A percentile compares a stretch with the other conserved stretches of the same genome.
Conservation (phyloP, 1,284 basidiomycete species). For the Abortiporus biennis region DNA sequence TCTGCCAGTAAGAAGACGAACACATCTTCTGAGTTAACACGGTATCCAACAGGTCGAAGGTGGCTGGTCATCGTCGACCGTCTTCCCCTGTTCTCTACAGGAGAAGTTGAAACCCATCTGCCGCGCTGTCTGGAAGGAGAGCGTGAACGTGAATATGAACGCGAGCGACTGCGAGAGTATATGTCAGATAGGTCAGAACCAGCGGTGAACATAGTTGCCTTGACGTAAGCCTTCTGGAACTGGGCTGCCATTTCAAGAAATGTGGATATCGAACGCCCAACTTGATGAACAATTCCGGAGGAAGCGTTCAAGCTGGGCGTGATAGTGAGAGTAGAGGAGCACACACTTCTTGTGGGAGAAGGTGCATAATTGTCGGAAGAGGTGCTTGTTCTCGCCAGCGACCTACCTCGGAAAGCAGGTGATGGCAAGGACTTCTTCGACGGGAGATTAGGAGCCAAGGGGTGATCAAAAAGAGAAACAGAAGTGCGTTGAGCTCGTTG, state of each 20-base stretch:
- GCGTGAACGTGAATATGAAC: conserved; percentile 15
- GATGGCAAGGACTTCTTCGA: too few species aligned
- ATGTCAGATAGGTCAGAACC: conserved; percentile 17
- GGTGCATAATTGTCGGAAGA: too few species aligned
- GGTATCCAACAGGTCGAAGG: conserved; percentile 37
- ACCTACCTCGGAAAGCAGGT: too few species aligned
- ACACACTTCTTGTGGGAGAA: too few species aligned
- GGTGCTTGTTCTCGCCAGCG: too few species aligned
- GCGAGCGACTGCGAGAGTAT: too few species aligned
- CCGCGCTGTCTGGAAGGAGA: conserved; percentile 11
- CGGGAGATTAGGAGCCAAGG: conserved; percentile 5
- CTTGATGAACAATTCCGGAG: too few species aligned
- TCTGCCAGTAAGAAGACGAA: conserved; percentile 28
- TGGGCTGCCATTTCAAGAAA: conserved; percentile 47
- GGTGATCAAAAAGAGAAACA: conserved; percentile 8
- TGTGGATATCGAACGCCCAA: too few species aligned
- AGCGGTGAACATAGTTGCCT: conserved; percentile 42
- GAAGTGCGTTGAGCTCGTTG: background rate
- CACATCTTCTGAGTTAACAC: conserved; percentile 34
- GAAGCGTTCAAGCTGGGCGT: too few species aligned
- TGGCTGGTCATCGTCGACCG: conserved; percentile 26
- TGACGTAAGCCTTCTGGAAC: conserved; percentile 52
- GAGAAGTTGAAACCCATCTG: too few species aligned
- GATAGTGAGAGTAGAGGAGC: too few species aligned
- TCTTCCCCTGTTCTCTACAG: conserved; percentile 19